phyloP scores from a whole-genome alignment of 2,329 filamentous ascomycete genomes.

The Juglanconis juglandina region DNA sequence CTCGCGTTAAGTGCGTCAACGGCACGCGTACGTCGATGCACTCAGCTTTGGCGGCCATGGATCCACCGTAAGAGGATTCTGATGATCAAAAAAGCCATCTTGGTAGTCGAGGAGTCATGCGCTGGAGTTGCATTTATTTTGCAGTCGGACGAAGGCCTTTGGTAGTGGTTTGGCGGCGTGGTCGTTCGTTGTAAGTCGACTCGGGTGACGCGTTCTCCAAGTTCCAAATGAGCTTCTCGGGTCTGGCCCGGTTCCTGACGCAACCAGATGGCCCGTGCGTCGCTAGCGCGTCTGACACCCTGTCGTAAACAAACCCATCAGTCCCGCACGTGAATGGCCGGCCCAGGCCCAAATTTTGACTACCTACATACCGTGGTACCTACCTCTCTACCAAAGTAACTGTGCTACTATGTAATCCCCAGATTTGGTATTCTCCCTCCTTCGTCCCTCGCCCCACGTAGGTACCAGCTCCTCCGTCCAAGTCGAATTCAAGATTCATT shows the following conservation, averaged over 20 bases:
- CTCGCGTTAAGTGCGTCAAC: slow-evolving; percentile 4
- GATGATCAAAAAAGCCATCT: background rate
- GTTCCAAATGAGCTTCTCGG: no score
- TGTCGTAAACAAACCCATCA: background rate
- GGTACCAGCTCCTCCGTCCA: background rate
- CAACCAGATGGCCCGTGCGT: slow-evolving; percentile 16
- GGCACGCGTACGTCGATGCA: slow-evolving; percentile 1
- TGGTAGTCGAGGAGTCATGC: background rate
- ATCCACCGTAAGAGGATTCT: background rate
- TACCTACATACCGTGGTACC: no score
- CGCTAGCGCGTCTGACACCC: background rate
- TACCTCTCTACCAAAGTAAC: no score
- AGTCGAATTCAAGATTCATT: background rate
- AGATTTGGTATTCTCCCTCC: background rate
- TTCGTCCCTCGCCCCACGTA: slow-evolving; percentile 5
- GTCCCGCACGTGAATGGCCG: no score
- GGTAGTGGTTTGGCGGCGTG: background rate
- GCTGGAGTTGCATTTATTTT: background rate
- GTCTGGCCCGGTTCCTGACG: slow-evolving; percentile 8
- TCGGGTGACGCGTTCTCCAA: slow-evolving; percentile 11
- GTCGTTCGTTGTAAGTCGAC: background rate
- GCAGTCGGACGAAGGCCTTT: background rate
- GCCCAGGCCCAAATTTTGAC: no score
- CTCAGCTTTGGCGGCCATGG: background rate
- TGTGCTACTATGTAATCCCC: no score